These are phyloP conservation scores for Hymenoscyphus albidus DNA, from an alignment of 2,329 filamentous ascomycete genomes.

Conservation along the genomic window DNA sequence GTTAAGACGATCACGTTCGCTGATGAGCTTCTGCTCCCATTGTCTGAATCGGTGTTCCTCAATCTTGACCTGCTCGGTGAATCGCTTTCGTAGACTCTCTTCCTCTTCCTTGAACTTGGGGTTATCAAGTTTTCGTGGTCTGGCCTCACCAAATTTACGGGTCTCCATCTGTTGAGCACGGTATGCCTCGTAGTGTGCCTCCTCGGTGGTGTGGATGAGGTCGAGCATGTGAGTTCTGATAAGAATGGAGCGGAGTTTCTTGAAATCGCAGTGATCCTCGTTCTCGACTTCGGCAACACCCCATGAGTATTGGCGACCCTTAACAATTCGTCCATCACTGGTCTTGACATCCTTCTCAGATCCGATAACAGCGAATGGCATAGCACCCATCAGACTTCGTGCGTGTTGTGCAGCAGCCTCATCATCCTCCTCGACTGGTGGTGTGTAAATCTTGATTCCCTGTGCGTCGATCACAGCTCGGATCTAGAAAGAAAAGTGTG, in stretches of 20 bases:
- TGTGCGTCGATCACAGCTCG: slow-evolving; percentile 94
- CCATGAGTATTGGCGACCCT: slow-evolving; percentile 98
- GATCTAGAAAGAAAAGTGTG: slow-evolving; percentile 57
- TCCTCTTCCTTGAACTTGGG: slow-evolving; percentile 99
- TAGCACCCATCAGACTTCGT: slow-evolving; percentile 88
- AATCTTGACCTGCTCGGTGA: slow-evolving; percentile 99
- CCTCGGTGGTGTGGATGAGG: slow-evolving; percentile 98
- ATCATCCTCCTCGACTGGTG: slow-evolving; percentile 95
- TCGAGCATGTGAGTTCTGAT: slow-evolving; percentile 99
- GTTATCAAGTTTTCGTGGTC: slow-evolving; percentile 97
- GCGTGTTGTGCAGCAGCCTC: slow-evolving; percentile 94
- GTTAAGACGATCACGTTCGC: slow-evolving; percentile 97
- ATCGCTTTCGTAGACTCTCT: slow-evolving; percentile 95
- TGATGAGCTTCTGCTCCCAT: slow-evolving; percentile 99
- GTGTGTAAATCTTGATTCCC: slow-evolving; percentile 99
- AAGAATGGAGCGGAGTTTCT: slow-evolving; percentile 98
- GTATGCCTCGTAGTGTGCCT: slow-evolving; percentile 99
- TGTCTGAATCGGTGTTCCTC: slow-evolving; percentile 98
- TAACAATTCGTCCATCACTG: slow-evolving; percentile 90
- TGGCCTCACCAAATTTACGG: slow-evolving; percentile 96
- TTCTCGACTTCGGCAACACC: slow-evolving; percentile 99
- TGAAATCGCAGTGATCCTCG: slow-evolving; percentile 99
- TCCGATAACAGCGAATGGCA: slow-evolving; percentile 98
- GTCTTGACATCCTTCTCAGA: slow-evolving; percentile 99
- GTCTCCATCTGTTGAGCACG: slow-evolving; percentile 99